Percentiles rank a stretch among this genome's conserved stretches.
Conservation (phyloP, 495 filamentous ascomycete genomes). For the Aspergillus biplanus region DNA sequence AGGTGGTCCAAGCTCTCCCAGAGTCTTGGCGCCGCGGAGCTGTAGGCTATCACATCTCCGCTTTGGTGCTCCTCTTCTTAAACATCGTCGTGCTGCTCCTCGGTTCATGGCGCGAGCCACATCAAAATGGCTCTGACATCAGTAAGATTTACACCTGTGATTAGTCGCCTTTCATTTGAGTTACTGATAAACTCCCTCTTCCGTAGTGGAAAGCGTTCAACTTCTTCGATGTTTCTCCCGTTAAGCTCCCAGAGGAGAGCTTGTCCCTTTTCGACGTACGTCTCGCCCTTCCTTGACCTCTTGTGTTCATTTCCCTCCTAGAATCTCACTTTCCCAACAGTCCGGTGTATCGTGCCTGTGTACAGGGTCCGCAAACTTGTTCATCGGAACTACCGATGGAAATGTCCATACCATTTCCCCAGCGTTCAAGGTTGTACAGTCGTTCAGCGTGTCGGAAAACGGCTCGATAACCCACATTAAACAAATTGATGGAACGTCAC, state of each 20-base stretch:
- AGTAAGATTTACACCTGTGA: constrained; percentile 29
- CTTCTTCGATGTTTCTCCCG: constrained; percentile 93
- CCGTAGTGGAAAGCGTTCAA: constrained; percentile 96
- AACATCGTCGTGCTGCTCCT: constrained; percentile 28
- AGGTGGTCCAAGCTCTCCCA: constrained; percentile 12
- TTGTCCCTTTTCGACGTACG: constrained; percentile 64
- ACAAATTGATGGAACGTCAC: constrained; percentile 84
- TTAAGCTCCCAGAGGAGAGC: constrained; percentile 77
- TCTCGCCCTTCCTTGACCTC: constrained; percentile 3
- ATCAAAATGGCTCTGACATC: constrained; percentile 54
- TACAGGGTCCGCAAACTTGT: constrained; percentile 87
- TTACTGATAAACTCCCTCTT: constrained; percentile 14
- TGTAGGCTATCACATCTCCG: constrained; percentile 15
- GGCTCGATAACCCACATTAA: constrained; percentile 90
- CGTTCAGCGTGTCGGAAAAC: constrained; percentile 81
- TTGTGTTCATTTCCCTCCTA: constrained; percentile 6
- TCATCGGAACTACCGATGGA: constrained; percentile 84
- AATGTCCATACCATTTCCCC: constrained; percentile 83
- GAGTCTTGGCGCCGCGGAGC: constrained; percentile 29
- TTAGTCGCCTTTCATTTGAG: not conserved
- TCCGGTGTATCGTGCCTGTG: constrained; percentile 69
- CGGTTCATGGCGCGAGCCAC: constrained; percentile 39
- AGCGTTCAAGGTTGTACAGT: constrained; percentile 82
- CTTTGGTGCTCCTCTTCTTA: constrained; percentile 9
- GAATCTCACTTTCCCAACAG: constrained; percentile 41